phyloP scores from a whole-genome alignment of 306 rosid species.

The peach (Prunus persica) region Prunus_persica_NCBIv2 NC_034009.1:26190501-26191000 shows the following conservation, averaged over 20 bases:
- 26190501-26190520: no score
- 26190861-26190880: conserved; percentile 15
- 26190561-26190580: not conserved
- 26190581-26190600: not conserved
- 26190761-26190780: conserved; percentile 1
- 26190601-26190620: not conserved
- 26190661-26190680: conserved; percentile 43
- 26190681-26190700: conserved; percentile 24
- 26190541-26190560: no score
- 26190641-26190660: conserved; percentile 3
- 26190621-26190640: conserved; percentile 1
- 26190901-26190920: not conserved
- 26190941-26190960: not conserved
- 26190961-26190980: not conserved
- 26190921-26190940: not conserved
- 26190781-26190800: conserved; percentile 20
- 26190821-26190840: conserved; percentile 18
- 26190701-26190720: conserved; percentile 31
- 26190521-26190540: no score
- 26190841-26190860: conserved; percentile 5
- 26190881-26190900: not conserved
- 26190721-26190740: conserved; percentile 27
- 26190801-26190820: conserved; percentile 21
- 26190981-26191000: not conserved
- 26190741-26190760: conserved; percentile 22